These are phyloP conservation scores for Coriolopsis trogii DNA, from an alignment of 1,284 basidiomycete genomes.

Conservation along the genomic window DNA sequence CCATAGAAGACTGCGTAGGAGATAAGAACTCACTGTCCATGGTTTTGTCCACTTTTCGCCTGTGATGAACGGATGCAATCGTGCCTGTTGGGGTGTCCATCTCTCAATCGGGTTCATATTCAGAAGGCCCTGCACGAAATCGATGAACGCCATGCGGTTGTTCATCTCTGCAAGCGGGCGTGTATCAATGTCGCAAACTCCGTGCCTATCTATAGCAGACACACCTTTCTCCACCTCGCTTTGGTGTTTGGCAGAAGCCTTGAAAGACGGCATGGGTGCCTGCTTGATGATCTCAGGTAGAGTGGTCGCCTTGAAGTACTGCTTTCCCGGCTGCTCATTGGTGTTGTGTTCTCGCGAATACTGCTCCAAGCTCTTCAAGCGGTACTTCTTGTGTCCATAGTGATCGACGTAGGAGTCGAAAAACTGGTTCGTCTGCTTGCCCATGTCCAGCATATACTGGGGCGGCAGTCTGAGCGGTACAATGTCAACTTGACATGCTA, in stretches of 20 bases:
- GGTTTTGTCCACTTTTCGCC: slow-evolving; percentile 93
- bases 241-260: slow-evolving; percentile 73
- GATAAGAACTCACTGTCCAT: slow-evolving; percentile 74
- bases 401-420: slow-evolving; percentile 85
- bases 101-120: slow-evolving; percentile 94
- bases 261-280: slow-evolving; percentile 85
- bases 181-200: no score
- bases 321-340: slow-evolving; percentile 96
- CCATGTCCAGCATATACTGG: slow-evolving; percentile 91
- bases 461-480: slow-evolving; percentile 73
- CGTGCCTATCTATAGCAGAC: slow-evolving; percentile 26
- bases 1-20: not conserved
- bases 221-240: slow-evolving; percentile 93
- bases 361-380: slow-evolving; percentile 91
- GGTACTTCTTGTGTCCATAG: slow-evolving; percentile 87
- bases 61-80: slow-evolving; percentile 96
- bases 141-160: slow-evolving; percentile 93
- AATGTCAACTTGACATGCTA: not conserved
- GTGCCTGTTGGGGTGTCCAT: slow-evolving; percentile 97
- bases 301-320: slow-evolving; percentile 96
- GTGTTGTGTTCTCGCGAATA: slow-evolving; percentile 94
- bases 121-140: slow-evolving; percentile 95
- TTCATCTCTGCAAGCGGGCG: slow-evolving; percentile 91
- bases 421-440: slow-evolving; percentile 95
- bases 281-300: slow-evolving; percentile 96